Percentiles rank a stretch among this genome's conserved stretches.
phyloP scores from a whole-genome alignment of 371 early-diverging fungal genomes.

The Mucor circinelloides region DNA sequence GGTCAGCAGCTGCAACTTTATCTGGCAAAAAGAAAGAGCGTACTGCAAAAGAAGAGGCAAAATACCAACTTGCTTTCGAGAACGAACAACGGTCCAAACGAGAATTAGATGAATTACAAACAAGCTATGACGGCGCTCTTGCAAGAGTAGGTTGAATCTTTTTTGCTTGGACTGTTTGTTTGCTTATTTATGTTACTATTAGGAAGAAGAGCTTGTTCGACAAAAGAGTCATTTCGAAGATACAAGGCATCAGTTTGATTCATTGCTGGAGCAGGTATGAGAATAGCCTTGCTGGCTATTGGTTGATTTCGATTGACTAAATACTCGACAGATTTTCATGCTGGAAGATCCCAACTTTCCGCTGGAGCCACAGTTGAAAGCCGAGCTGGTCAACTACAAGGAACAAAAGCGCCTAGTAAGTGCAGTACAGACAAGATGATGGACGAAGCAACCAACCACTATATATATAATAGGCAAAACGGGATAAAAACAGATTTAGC shows the following conservation, averaged over 20 bases:
- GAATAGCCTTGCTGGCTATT: not conserved
- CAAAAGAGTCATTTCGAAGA: slow-evolving; percentile 22
- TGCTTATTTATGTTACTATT: not conserved
- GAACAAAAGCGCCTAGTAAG: slow-evolving; percentile 33
- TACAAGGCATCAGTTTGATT: slow-evolving; percentile 6
- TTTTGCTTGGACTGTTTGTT: not conserved
- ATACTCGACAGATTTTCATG: slow-evolving; percentile 28
- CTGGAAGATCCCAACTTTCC: slow-evolving; percentile 26
- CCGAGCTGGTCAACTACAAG: slow-evolving; percentile 33
- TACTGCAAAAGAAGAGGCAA: slow-evolving; percentile 37
- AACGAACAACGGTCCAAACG: slow-evolving; percentile 40
- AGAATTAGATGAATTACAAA: slow-evolving; percentile 26
- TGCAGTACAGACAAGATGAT: too few species aligned
- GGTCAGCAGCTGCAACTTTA: slow-evolving; percentile 43
- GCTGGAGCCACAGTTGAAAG: slow-evolving; percentile 31
- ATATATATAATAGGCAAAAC: slow-evolving; percentile 28
- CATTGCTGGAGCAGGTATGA: slow-evolving; percentile 23
- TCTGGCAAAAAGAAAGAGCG: slow-evolving; percentile 44
- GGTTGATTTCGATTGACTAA: not conserved
- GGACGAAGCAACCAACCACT: not conserved
- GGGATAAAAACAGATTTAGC: slow-evolving; percentile 32
- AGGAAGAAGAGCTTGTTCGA: slow-evolving; percentile 10
- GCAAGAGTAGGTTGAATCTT: not conserved
- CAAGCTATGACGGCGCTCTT: not conserved
- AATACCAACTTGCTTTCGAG: slow-evolving; percentile 48